Percentiles rank a stretch among this genome's conserved stretches.
Conservation (phyloP, 768 basidiomycete genomes). For the Hortiboletus flavorubellus region DNA sequence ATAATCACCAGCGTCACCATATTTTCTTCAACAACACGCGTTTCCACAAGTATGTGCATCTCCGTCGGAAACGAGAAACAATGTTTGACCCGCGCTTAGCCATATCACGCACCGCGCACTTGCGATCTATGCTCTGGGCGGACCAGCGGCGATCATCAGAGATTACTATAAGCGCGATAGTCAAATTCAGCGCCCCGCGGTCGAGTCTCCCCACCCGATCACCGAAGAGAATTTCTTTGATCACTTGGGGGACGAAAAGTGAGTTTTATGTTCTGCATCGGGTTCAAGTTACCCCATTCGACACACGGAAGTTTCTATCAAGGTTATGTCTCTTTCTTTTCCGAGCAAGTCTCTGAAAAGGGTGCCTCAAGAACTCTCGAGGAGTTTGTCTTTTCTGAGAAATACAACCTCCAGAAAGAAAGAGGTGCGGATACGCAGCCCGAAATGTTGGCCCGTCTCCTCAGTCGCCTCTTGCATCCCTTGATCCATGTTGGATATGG, state of each 20-base stretch:
- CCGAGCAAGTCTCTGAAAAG: constrained; percentile 11
- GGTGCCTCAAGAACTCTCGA: constrained; percentile 19
- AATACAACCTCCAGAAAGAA: constrained; percentile 23
- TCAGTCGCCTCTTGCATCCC: constrained; percentile 53
- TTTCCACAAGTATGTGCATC: constrained; percentile 49
- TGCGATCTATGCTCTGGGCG: constrained; percentile 29
- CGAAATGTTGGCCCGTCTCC: constrained; percentile 51
- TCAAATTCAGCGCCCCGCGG: constrained; percentile 17
- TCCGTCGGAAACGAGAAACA: background rate
- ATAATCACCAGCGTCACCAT: constrained; percentile 47
- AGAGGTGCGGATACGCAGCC: constrained; percentile 32
- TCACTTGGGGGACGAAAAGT: constrained; percentile 28
- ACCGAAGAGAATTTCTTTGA: constrained; percentile 21
- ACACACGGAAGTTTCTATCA: constrained; percentile 21
- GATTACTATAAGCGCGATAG: constrained; percentile 26
- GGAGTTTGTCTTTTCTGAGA: constrained; percentile 31
- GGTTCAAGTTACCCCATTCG: constrained; percentile 16
- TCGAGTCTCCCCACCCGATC: constrained; percentile 26
- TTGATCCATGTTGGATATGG: constrained; percentile 63
- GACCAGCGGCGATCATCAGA: constrained; percentile 20
- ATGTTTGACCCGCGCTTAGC: constrained; percentile 4
- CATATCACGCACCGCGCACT: constrained; percentile 31
- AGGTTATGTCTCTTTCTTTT: constrained; percentile 28
- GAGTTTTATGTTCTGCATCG: background rate
- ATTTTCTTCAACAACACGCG: constrained; percentile 44